phyloP scores from a whole-genome alignment of 1,139 yeast genomes.

The Kodamaea arcana region DNA sequence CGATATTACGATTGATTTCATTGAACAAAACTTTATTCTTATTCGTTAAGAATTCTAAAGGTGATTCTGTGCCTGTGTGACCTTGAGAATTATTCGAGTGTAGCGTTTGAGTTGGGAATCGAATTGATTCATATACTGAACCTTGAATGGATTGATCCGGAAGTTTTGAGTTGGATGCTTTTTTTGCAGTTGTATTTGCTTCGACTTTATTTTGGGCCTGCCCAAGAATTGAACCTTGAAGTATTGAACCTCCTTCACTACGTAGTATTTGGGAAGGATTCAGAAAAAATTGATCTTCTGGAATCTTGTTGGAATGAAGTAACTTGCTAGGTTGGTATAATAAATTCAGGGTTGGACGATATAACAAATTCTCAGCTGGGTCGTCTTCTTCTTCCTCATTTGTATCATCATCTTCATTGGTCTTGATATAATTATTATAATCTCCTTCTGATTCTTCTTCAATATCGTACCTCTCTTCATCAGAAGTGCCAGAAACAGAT shows the following conservation, averaged over 20 bases:
- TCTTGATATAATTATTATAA: neutral
- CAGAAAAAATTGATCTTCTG: slow-evolving; percentile 19
- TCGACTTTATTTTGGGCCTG: neutral
- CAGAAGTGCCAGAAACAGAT: slow-evolving; percentile 4
- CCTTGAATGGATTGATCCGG: neutral
- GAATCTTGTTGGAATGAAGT: slow-evolving; percentile 9
- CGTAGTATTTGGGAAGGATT: slow-evolving; percentile 17
- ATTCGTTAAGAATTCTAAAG: slow-evolving; percentile 30
- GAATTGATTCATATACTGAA: slow-evolving; percentile 7
- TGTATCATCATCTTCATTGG: slow-evolving; percentile 1
- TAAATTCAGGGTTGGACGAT: slow-evolving; percentile 5
- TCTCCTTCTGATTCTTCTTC: neutral
- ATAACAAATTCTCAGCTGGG: slow-evolving; percentile 12
- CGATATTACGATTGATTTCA: slow-evolving; percentile 20
- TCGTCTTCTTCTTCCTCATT: slow-evolving; percentile 8
- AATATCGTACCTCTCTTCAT: slow-evolving; percentile 1
- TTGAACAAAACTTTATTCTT: slow-evolving; percentile 21
- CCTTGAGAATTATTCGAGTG: slow-evolving; percentile 2
- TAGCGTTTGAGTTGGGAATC: slow-evolving; percentile 3
- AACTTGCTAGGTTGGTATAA: neutral
- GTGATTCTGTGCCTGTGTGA: slow-evolving; percentile 12
- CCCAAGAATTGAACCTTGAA: neutral
- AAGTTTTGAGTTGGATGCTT: neutral
- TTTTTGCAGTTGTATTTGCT: neutral
- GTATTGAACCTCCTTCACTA: slow-evolving; percentile 2